Evolutionary conservation across 768 basidiomycete species (phyloP).

Genomic region (Sarcomyxa edulis): DNA sequence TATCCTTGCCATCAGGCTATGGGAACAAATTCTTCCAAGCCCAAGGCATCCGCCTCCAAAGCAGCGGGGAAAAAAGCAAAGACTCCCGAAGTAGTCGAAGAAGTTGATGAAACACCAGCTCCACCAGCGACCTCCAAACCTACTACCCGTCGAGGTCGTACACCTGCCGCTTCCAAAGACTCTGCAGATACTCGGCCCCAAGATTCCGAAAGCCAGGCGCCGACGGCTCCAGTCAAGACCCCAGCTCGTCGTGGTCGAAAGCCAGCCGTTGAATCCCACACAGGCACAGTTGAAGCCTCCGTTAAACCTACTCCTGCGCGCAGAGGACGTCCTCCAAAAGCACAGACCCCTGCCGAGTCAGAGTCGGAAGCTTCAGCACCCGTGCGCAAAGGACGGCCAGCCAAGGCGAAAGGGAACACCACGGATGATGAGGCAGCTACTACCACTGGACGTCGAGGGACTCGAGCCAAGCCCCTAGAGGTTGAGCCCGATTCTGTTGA

Average conservation of each 20-base stretch:
- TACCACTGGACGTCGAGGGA: conserved; percentile 13
- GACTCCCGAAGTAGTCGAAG: neutral
- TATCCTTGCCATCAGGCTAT: too few species aligned
- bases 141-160: neutral
- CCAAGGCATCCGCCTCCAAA: neutral
- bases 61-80: too few species aligned
- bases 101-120: neutral
- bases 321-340: neutral
- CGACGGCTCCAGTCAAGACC: neutral
- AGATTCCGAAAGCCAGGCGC: conserved; percentile 1
- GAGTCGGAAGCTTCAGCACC: neutral
- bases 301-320: neutral
- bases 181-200: neutral
- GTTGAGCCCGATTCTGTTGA: conserved; percentile 18
- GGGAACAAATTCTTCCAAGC: too few species aligned
- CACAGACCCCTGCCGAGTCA: neutral
- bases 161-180: neutral
- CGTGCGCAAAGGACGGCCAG: conserved; percentile 5
- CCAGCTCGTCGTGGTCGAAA: too few species aligned
- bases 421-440: conserved; percentile 7
- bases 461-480: conserved; percentile 13
- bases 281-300: too few species aligned
- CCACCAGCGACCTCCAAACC: conserved; percentile 4
- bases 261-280: too few species aligned
- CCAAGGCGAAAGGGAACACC: conserved; percentile 7